These are phyloP conservation scores for Emergomyces africanus DNA, from an alignment of 2,329 filamentous ascomycete genomes.

Conservation along the genomic window DNA sequence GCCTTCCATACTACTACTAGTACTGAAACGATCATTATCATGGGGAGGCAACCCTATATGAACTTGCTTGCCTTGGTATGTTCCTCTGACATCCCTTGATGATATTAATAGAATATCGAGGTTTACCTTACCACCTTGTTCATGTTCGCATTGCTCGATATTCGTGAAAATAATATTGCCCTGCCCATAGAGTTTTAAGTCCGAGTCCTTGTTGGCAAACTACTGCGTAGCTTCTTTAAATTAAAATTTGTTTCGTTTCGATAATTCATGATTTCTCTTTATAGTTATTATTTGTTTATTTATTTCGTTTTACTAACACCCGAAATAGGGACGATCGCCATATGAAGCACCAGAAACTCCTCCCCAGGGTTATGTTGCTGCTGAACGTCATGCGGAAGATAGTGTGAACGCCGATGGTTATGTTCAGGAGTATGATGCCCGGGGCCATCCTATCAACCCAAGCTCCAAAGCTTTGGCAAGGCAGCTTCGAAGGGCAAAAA, in stretches of 20 bases:
- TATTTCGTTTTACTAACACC: constrained; percentile 7
- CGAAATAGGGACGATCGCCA: constrained; percentile 31
- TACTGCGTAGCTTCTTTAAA: no score
- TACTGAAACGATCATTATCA: constrained; percentile 10
- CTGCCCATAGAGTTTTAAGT: neutral
- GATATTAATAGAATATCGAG: neutral
- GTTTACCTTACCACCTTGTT: neutral
- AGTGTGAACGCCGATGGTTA: constrained; percentile 28
- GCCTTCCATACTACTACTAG: no score
- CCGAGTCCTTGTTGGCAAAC: neutral
- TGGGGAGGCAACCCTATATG: constrained; percentile 35
- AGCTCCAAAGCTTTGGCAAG: constrained; percentile 28
- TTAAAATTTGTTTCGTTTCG: neutral
- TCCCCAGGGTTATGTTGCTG: constrained; percentile 11
- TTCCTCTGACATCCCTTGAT: neutral
- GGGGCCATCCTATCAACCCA: constrained; percentile 35
- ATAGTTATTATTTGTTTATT: neutral
- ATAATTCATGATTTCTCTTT: neutral
- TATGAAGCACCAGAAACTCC: constrained; percentile 30
- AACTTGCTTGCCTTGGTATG: constrained; percentile 35
- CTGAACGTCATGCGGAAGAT: constrained; percentile 15
- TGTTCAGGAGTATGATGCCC: constrained; percentile 35
- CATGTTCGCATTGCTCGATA: neutral
- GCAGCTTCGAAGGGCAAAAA: constrained; percentile 35
- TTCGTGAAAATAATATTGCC: neutral